phyloP scores from a whole-genome alignment of 2,329 filamentous ascomycete genomes.

The Botrytis porri region DNA sequence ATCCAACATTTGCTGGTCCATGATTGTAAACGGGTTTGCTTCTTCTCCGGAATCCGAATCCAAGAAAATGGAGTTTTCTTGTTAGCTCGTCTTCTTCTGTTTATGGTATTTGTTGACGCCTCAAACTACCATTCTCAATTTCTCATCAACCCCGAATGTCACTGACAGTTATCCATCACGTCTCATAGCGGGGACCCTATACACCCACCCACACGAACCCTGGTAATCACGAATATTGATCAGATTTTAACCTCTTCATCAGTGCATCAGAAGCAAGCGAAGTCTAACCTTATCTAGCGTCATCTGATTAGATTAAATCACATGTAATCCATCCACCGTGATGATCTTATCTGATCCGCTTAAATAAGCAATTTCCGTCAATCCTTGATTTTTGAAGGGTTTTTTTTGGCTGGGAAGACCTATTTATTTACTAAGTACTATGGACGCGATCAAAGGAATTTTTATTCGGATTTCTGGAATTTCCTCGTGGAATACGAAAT shows the following conservation, averaged over 20 bases:
- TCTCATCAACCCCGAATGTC: neutral
- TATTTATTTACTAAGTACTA: neutral
- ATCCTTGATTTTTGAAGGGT: neutral
- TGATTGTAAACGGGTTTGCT: neutral
- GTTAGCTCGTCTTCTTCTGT: neutral
- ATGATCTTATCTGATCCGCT: constrained; percentile 18
- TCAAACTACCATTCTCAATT: neutral
- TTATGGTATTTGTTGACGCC: neutral
- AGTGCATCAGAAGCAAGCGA: constrained; percentile 1
- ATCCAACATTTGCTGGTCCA: neutral
- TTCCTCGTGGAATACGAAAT: neutral
- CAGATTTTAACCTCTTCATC: neutral
- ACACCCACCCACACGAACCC: too few species aligned
- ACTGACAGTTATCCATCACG: neutral
- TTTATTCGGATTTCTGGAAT: neutral
- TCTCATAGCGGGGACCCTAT: neutral
- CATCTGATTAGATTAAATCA: constrained; percentile 15
- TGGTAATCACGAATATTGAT: neutral
- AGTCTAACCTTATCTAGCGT: neutral
- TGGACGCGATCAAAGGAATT: neutral
- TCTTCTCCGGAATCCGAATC: too few species aligned
- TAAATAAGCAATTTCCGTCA: neutral
- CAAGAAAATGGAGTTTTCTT: neutral
- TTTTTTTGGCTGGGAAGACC: neutral
- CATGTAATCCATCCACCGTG: neutral